These are phyloP conservation scores for Talaromyces wortmannii DNA, from an alignment of 495 filamentous ascomycete species.

Conservation along the genomic window DNA sequence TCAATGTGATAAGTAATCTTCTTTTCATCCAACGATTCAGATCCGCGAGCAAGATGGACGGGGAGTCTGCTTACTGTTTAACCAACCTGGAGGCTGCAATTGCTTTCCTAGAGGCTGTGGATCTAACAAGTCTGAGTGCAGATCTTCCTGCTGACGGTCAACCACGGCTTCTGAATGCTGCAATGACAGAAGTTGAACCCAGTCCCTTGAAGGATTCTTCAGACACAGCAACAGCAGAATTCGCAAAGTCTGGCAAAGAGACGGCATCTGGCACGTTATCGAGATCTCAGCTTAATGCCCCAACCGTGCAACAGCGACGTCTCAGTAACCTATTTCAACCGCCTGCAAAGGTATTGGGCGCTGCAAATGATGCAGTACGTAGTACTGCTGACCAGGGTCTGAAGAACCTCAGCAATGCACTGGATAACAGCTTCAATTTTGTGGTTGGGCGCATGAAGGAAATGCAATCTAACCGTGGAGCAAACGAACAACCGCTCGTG, in stretches of 20 bases:
- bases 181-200: conserved; percentile 35
- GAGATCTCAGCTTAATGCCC: conserved; percentile 27
- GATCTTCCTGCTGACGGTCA: conserved; percentile 66
- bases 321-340: conserved; percentile 81
- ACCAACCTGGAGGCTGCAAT: conserved; percentile 95
- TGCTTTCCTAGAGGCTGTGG: conserved; percentile 94
- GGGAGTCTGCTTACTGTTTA: conserved; percentile 91
- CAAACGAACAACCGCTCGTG: conserved; percentile 38
- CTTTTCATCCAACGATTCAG: conserved; percentile 93
- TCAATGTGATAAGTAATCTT: conserved; percentile 87
- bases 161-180: conserved; percentile 46
- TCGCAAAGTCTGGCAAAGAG: conserved; percentile 22
- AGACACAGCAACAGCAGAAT: conserved; percentile 21
- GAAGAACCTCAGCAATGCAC: conserved; percentile 79
- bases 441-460: conserved; percentile 85
- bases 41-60: conserved; percentile 75
- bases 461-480: conserved; percentile 31
- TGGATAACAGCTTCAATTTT: conserved; percentile 91
- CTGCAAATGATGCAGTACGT: conserved; percentile 75
- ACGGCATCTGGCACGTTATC: conserved; percentile 30
- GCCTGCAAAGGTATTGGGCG: conserved; percentile 69
- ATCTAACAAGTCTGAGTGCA: conserved; percentile 83
- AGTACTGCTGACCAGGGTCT: conserved; percentile 83
- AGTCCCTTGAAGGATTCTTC: no score
- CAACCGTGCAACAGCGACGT: conserved; percentile 51